Base-by-base conservation (phyloP, 306 rosid species). In the Fagus crenata region DNA sequence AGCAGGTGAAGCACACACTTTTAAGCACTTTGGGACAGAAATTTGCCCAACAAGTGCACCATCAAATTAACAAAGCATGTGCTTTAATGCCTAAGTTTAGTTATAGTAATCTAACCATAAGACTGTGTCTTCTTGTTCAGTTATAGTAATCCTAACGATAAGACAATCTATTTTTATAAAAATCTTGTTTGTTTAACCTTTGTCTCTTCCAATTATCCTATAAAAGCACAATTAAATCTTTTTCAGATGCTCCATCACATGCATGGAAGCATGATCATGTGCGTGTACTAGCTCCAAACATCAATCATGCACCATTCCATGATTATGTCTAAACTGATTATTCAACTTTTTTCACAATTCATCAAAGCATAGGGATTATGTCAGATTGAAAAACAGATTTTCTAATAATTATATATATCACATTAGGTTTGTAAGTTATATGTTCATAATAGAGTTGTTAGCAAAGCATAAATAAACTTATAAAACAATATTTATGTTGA, bases 181-280 rank as follows among this genome's bases (percentile, higher is more conserved):
- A 74, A 39, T 49, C 73, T 43, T 76, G 3, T 46, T 73, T 70
- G 35, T 46, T 76, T 53, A 69, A 77, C 41, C 22, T 63, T 56
- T 54, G 67, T 56, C 54, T 72, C 28, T 43, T 9, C 51, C 7
- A 9, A 12, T 46, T 9, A 2, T 46, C 51, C 51, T 46, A 9
- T 7, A 7, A 46, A 46, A 46, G 51, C 4, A 46, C 51, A 14
- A 46, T 18, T 13, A 6, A 15, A 77, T 51, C 4, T 36, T 43
- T 5, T 70, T 37, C 49, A 40, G 49, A 76, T 72, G 74, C 49
- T n/a, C 43, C 22, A 67, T 55, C 79, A 68, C 80, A 84, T 81
- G 83, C 67, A 76, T 63, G 58, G 77, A 71, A 40, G 86, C 59
- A 73, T 81, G 55, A 60, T 82, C 86, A 81, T 79, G 80, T 84